These are phyloP conservation scores for Multifurca ochricompacta DNA, from an alignment of 768 basidiomycete species.

Conservation along the genomic window DNA sequence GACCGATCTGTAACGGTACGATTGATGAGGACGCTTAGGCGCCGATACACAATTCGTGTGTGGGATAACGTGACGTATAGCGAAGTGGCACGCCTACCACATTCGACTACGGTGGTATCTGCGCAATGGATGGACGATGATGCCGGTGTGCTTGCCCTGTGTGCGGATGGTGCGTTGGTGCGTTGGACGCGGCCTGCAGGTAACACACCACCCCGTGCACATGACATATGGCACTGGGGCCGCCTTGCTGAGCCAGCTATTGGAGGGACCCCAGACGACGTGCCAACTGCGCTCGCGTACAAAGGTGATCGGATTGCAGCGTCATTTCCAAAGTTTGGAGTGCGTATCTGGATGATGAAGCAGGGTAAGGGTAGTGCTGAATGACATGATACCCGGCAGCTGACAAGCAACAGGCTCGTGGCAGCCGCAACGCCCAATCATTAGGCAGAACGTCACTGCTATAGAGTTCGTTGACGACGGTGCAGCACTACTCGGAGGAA, in stretches of 20 bases:
- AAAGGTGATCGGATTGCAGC: conserved; percentile 18
- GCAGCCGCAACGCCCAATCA: conserved; percentile 56
- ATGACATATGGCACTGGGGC: conserved; percentile 18
- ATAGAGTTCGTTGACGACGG: conserved; percentile 60
- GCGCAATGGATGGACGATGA: conserved; percentile 45
- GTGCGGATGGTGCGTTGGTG: conserved; percentile 48
- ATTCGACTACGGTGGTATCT: conserved; percentile 41
- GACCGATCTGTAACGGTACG: background rate
- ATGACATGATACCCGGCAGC: conserved; percentile 23
- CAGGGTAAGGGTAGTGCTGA: conserved; percentile 26
- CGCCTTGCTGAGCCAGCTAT: conserved; percentile 10
- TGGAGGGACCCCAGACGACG: conserved; percentile 10
- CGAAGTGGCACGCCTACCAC: conserved; percentile 51
- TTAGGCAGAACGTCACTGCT: conserved; percentile 55
- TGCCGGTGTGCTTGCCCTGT: conserved; percentile 21
- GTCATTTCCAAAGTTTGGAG: conserved; percentile 18
- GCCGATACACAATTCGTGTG: conserved; percentile 49
- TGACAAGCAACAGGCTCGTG: conserved; percentile 41
- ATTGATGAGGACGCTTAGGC: conserved; percentile 30
- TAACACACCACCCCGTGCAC: conserved; percentile 13
- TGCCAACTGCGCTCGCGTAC: conserved; percentile 20
- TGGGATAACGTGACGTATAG: conserved; percentile 42
- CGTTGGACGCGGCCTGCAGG: conserved; percentile 54
- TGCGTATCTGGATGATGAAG: conserved; percentile 20
- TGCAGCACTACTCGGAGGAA: conserved; percentile 56